Base-by-base conservation (phyloP, 768 basidiomycete species). In the Hygrocybe coccinea region DNA sequence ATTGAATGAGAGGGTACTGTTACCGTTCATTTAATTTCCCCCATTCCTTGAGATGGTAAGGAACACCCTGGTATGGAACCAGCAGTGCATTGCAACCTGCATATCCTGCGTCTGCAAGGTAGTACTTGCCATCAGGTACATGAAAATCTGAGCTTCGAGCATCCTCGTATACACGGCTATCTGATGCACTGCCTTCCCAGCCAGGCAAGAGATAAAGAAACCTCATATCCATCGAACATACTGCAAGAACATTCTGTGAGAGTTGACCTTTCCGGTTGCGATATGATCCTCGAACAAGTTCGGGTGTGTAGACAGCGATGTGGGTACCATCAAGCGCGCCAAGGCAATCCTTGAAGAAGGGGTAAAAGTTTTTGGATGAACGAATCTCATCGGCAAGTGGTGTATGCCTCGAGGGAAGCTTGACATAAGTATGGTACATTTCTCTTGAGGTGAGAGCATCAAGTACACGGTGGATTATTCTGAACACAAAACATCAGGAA, bases 141-240 rank as follows among this genome's bases (percentile, higher is more conserved):
- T 29, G 43, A 37, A 78, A 63, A 57, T 69, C 69, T 4, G 45
- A 41, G 0, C 55, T 1, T 2, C 62, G 59, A 4, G 72, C 67
- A 60, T 71, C 46, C 5, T 64, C 37, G 59, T 62, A 77, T 15
- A 76, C 63, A 0, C 57, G 56, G 11, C 65, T 60, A 66, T 78
- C 72, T 3, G 73, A 61, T 4, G 66, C 65, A 38, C 67, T 70
- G 0, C 76, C 76, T 44, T 79, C 75, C 69, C 70, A 77, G 1
- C 75, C 73, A 50, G 63, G 68, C 2, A 74, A 57, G 6, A 74
- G 41, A 58, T 77, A 79, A 5, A 64, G 59, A 38, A 71, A 50
- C 4, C 6, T 25, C 48, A 50, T 50, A 24, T 50, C 48, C 14
- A 50, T n/a, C 15, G 24, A n/a, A 14, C 64, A 69, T 1, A 51